These are phyloP conservation scores for Colletotrichum chlorophyti DNA, from an alignment of 2,329 filamentous ascomycete species.

Conservation along the genomic window DNA sequence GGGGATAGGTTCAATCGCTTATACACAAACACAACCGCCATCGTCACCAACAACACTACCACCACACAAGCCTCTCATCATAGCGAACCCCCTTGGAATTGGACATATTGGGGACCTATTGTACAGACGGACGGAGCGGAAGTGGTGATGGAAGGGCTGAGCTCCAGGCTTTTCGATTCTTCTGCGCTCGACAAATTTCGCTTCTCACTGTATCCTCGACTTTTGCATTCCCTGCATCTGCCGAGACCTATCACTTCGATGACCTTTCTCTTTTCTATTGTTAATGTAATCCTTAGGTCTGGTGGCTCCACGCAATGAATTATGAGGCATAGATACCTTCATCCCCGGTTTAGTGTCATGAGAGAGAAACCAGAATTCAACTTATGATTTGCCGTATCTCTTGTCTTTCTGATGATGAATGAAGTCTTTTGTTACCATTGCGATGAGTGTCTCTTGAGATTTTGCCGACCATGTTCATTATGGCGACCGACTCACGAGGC, in stretches of 20 bases:
- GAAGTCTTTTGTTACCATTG: too few relatives aligned
- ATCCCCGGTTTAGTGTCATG: neutral
- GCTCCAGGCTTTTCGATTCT: conserved; percentile 13
- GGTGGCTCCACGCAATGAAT: conserved; percentile 21
- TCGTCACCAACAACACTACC: neutral
- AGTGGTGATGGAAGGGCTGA: neutral
- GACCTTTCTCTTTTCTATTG: neutral
- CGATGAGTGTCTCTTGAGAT: too few relatives aligned
- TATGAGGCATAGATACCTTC: conserved; percentile 23
- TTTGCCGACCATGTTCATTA: neutral
- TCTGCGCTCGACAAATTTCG: neutral
- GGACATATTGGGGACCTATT: conserved; percentile 12
- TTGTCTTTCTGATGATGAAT: neutral
- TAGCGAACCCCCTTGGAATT: conserved; percentile 5
- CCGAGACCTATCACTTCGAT: neutral
- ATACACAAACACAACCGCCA: neutral
- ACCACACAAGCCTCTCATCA: conserved; percentile 10
- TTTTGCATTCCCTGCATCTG: neutral
- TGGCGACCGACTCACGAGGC: neutral
- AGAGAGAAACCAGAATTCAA: neutral
- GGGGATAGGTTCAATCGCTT: neutral
- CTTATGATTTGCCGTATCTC: too few relatives aligned
- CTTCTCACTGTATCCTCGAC: neutral
- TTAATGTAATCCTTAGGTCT: conserved; percentile 28
- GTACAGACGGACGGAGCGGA: conserved; percentile 5